Evolutionary conservation across 2,329 filamentous ascomycete genomes (phyloP).

Genomic region (Trematosphaeria pertusa): DNA sequence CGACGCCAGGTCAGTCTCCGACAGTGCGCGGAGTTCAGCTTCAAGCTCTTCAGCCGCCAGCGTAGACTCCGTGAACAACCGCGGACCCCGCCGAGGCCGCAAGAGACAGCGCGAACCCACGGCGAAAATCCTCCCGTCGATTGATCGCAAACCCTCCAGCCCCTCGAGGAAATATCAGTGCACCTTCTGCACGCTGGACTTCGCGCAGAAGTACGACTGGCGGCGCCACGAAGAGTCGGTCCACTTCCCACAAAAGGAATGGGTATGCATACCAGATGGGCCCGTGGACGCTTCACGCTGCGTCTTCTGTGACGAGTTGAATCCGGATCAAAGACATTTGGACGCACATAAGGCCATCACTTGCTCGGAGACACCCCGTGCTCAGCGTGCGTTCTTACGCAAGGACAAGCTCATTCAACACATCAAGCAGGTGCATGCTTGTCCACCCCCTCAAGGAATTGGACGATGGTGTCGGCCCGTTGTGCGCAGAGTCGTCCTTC

Average conservation of each 20-base stretch:
- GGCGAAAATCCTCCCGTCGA: slow-evolving; percentile 1
- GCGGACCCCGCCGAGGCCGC: slow-evolving; percentile 27
- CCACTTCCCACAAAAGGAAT: slow-evolving; percentile 70
- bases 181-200: slow-evolving; percentile 60
- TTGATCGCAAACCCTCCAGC: slow-evolving; percentile 25
- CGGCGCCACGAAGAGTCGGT: slow-evolving; percentile 67
- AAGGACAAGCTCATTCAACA: slow-evolving; percentile 60
- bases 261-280: slow-evolving; percentile 59
- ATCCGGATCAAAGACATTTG: slow-evolving; percentile 55
- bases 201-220: slow-evolving; percentile 62
- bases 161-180: slow-evolving; percentile 54
- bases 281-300: slow-evolving; percentile 56
- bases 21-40: slow-evolving; percentile 18
- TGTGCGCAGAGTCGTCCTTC: slow-evolving; percentile 16
- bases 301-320: slow-evolving; percentile 54
- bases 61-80: slow-evolving; percentile 25
- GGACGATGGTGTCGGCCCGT: slow-evolving; percentile 32
- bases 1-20: slow-evolving; percentile 17
- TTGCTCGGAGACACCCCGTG: slow-evolving; percentile 62
- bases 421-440: slow-evolving; percentile 55
- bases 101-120: slow-evolving; percentile 27
- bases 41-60: slow-evolving; percentile 27
- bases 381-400: slow-evolving; percentile 60
- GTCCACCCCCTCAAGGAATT: slow-evolving; percentile 50
- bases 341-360: slow-evolving; percentile 57